Percentiles rank a stretch among this genome's conserved stretches.
phyloP scores from a whole-genome alignment of 257 asterid genomes.

The Ilex asprella region DNA sequence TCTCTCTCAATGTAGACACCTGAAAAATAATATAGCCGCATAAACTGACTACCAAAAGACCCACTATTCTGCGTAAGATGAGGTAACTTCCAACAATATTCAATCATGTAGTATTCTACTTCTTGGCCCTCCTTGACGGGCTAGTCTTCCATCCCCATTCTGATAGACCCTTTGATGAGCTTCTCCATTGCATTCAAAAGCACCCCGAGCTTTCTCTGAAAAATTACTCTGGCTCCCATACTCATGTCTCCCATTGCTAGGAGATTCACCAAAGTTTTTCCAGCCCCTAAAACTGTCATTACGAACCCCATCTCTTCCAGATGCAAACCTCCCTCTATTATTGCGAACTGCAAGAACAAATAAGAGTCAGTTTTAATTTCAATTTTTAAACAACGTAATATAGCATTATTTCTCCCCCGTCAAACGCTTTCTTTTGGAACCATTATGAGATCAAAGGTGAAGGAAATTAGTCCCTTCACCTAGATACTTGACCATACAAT shows the following conservation, averaged over 20 bases:
- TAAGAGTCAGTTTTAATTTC: not conserved
- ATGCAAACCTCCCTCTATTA: constrained; percentile 23
- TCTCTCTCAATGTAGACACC: no score
- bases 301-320: constrained; percentile 14
- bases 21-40: no score
- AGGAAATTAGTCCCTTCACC: no score
- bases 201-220: constrained; percentile 4
- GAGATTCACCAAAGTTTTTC: constrained; percentile 11
- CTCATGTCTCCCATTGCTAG: constrained; percentile 3
- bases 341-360: constrained; percentile 22
- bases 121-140: constrained; percentile 1
- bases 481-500: no score
- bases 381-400: not conserved
- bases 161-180: not conserved
- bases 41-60: no score
- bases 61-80: no score
- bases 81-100: no score
- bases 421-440: no score
- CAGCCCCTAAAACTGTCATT: constrained; percentile 10
- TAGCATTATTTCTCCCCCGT: not conserved
- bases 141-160: not conserved
- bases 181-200: constrained; percentile 8
- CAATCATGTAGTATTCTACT: no score
- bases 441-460: no score
- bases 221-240: not conserved